Evolutionary conservation across 768 basidiomycete genomes (phyloP), one percentile per base, ranked within the genome.

Genomic region (Rhodocollybia butyracea): DNA sequence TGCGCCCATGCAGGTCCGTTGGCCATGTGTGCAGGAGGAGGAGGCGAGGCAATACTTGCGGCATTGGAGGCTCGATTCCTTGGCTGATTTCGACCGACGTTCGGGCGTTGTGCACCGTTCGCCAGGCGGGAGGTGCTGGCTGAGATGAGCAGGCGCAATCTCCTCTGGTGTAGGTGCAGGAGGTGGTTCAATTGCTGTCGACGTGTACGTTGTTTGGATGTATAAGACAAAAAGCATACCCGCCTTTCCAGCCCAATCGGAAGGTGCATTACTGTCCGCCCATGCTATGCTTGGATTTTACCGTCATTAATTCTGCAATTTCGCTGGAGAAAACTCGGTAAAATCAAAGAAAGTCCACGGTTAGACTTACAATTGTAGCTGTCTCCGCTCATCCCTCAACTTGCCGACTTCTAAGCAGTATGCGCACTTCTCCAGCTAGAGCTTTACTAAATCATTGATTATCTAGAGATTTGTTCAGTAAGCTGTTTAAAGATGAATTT

Each of bases 391-490:
- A 63, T 91, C 88, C 39, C 88, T 79, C 38, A 94, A 74, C 64
- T 88, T 86, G 39, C 90, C 89, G 27, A 93, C 91, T 66, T 94
- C 91, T 24, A 22, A 94, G 75, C 22, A 94, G 76, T 68, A 87
- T 83, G 34, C 89, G 81, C 8, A 94, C 88, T 72, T 94, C 91
- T 13, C 76, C 72, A 4, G 91, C 88, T 24, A 93, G 77, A 0
- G 89, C 87, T 64, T 87, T 90, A 64, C 86, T 91, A 93, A 92
- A 60, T 93, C 89, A 61, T 90, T 86, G 41, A 93, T 62, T 90
- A 88, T 75, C 78, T 76, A 46, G 60, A 46, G 36, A 7, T 10
- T n/a, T 17, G 5, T 21, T 34, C 2, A 46, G 5, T 29, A n/a
- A 1, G 11, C 11, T 19, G 22, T 51, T 40, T 17, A 40, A 22